Evolutionary conservation across 352 stramenopile species (phyloP), one percentile per base, ranked within the genome.

Genomic region (Aphanomyces invadans): DNA sequence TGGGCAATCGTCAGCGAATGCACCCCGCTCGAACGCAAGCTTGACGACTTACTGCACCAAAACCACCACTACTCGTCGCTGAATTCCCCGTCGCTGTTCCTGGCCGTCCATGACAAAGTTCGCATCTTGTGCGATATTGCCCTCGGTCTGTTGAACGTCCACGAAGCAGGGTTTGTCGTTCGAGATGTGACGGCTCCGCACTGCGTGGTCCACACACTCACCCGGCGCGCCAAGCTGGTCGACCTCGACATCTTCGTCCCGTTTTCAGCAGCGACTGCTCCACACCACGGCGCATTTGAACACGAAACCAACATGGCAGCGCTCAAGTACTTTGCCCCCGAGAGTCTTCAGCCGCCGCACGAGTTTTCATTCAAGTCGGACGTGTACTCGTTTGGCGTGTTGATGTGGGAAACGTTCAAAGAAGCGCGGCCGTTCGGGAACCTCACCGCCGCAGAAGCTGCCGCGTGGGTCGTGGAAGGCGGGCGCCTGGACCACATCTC

Each of bases 291-390:
- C 0, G 72, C 74, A 0, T 74, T 89, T 9, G 81, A 79, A 0
- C 83, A 42, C 80, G 17, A 77, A 15, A 42, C 7, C 36, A 42
- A 42, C 36, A 78, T 89, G 9, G 81, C 80, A 0, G 81, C 83
- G 15, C 76, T 92, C 59, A 89, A 90, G 79, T 90, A 89, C 69
- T 89, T 92, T 81, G 81, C 83, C 0, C 83, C 83, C 4, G 83
- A 92, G 70, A 90, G 80, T 2, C 72, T 92, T 3, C 77, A 88
- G 59, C 80, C 80, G 29, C 82, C 83, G 19, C 80, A 90, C 39
- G 62, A 75, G 45, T 90, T 90, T 49, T 90, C 83, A 44, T 88
- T 79, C 70, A 72, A 85, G 38, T 90, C 81, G 15, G 83, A 92
- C 56, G 74, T 80, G 68, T 92, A 88, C 71, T 90, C 89, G 79